Base-by-base conservation (phyloP, 305 asterid genomes). In the Lippia alba region DNA sequence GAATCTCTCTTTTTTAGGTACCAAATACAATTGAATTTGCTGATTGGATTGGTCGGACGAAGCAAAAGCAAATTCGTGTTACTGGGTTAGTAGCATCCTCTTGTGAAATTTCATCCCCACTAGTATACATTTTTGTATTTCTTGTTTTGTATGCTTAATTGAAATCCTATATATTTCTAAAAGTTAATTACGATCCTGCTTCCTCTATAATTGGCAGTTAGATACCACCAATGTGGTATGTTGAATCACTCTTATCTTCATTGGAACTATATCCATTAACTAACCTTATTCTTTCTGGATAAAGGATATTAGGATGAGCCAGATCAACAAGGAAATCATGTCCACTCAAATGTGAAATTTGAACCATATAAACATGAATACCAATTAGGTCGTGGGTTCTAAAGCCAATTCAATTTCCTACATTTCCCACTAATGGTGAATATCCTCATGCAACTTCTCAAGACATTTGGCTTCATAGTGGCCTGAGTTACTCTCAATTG, bases 1-100 rank as follows among this genome's bases (percentile, higher is more conserved):
- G 40, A 41, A 63, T 67, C 32, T 41, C 54, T 76, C 53, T 66
- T 18, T 53, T 78, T 62, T 77, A 94, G 99, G 99, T 94, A 57
- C 99, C 99, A 24, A 94, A 94, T 88, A 91, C 97, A 53, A 73
- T 86, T 61, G 99, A 94, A 75, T 94, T 94, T 87, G 99, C 99
- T 72, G 97, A 92, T 86, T 94, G 99, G 99, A 91, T 94, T 83
- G 96, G 99, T 68, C 86, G 97, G 84, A 94, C 97, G 55, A 94
- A 94, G 80, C 89, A 87, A 87, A 94, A 90, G 87, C 78, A 90
- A 79, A 94, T 94, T 77, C 94, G 86, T 73, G 89, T 94, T 60
- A 91, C 96, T 76, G 96, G 99, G 99, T 94, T 71, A 80, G 96
- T 87, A 12, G 66, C 64, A 44, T 68, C 46, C 63, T 75, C 67